Evolutionary conservation across 108 stramenopile species (phyloP), one percentile per base, ranked within the genome.

Genomic region (Skeletonema tropicum): DNA sequence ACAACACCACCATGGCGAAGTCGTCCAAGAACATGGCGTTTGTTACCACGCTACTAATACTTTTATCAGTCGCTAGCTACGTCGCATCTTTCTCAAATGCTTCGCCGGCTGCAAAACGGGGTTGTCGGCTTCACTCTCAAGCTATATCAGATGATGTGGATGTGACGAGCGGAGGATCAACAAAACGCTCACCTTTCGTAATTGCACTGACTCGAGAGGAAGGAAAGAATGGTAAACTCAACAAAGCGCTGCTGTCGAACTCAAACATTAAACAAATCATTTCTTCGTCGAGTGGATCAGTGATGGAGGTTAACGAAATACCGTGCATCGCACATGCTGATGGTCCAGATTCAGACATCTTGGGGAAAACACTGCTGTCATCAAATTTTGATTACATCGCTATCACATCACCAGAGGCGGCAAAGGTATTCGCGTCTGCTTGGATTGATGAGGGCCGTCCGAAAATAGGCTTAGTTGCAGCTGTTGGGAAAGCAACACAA

Each of bases 321-420:
- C 90, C 94, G 3, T 95, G 92, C 74, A 92, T 95, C 64, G 89
- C 78, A 61, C 94, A 95, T 81, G 91, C 90, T 10, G 86, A 86
- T 69, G 94, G 94, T 31, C 83, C 83, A 10, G 94, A 92, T 60
- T 70, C 70, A 35, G 83, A 71, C n/a, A 45, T 26, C 6, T 83
- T 95, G 21, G 59, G 29, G 48, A 57, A 71, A 30, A 86, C 77
- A 8, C 66, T 92, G 21, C 66, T 92, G 21, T 35, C 71, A 35
- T 49, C 73, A 23, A 36, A 75, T 64, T 85, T 67, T 39, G 89
- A 92, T 79, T 95, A 90, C 79, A 79, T 92, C 19, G 83, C 68
- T 8, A 77, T 95, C n/a, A 95, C 94, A 68, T 92, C 92, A 68
- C 94, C 94, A 1, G 92, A 95, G 73, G 90, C 91, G 11, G 94